A percentile compares a stretch with the other conserved stretches of the same genome.
phyloP scores from a whole-genome alignment of 2,329 filamentous ascomycete genomes.

The Colletotrichum sublineola region DNA sequence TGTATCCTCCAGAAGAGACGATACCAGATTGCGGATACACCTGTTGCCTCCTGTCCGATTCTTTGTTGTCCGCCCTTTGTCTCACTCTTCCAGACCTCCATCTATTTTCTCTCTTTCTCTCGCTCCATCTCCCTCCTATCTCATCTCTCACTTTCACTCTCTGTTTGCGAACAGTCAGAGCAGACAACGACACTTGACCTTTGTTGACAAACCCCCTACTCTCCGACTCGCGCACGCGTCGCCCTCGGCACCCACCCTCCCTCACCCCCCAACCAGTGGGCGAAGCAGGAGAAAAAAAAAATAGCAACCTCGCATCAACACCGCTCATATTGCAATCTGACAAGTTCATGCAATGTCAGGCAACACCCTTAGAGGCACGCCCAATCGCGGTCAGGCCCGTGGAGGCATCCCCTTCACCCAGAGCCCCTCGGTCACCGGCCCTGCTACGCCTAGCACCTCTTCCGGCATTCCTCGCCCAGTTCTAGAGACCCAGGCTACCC shows the following conservation, averaged over 20 bases:
- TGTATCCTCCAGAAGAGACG: neutral
- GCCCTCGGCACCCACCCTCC: conserved; percentile 34
- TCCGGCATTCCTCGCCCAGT: conserved; percentile 82
- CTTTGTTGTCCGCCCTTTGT: conserved; percentile 19
- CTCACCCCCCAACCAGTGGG: neutral
- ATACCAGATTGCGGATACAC: conserved; percentile 1
- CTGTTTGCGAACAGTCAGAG: neutral
- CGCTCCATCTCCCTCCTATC: neutral
- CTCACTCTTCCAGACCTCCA: neutral
- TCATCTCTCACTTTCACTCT: neutral
- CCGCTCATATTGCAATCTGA: conserved; percentile 56
- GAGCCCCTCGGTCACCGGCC: conserved; percentile 59
- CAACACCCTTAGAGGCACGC: conserved; percentile 78
- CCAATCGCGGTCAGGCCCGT: conserved; percentile 71
- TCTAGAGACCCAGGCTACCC: conserved; percentile 68
- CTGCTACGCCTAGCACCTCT: conserved; percentile 48
- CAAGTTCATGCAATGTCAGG: conserved; percentile 63
- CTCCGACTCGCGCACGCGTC: conserved; percentile 25
- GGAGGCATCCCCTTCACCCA: conserved; percentile 71
- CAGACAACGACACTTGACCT: conserved; percentile 5
- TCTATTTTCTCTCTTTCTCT: neutral
- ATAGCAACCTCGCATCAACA: conserved; percentile 38
- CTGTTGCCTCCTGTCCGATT: neutral
- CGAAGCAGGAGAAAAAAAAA: conserved; percentile 27
- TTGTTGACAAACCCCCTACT: conserved; percentile 10